Base-by-base conservation (phyloP, 2,329 filamentous ascomycete genomes). In the Huntiella decipiens region DNA sequence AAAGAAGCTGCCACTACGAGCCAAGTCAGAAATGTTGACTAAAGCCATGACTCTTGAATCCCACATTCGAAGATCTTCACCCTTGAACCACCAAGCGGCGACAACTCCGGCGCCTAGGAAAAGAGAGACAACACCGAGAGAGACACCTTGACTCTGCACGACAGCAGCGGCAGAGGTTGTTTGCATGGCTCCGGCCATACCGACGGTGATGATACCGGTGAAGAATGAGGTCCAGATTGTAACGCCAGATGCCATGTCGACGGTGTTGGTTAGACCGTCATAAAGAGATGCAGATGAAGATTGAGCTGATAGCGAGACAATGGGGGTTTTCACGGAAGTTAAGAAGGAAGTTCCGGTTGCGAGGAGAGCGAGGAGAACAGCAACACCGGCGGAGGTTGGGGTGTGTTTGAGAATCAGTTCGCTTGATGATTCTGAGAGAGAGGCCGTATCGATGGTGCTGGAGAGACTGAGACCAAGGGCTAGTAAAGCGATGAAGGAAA, bases 1-100 rank as follows among this genome's bases (percentile, higher is more conserved):
- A 42, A 69, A 68, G 53, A 66, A 68, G 52, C 66, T 70, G 13
- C 55, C 60, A 4, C 57, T 58, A 48, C 60, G 53, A 57, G 63
- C 67, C 47, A 68, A 43, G 40, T 61, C 55, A n/a, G 59, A 58
- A 55, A 67, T 46, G 49, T 70, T 64, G 5, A 69, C 61, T 11
- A 68, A 54, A 4, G 61, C 61, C 66, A 72, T 66, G 4, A 66
- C 58, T 46, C 56, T 56, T 3, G 68, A 68, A 50, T 72, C 68
- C 33, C 62, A 53, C 28, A 63, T 53, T 52, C 61, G 57, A 2
- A 71, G 56, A 3, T 54, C 46, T 54, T 67, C 64, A 32, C 63
- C 65, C 43, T 54, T 62, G 36, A 61, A 56, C 56, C 61, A 66
- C 61, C 66, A 69, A 3, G 60, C 56, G 1, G 48, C 54, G 8